A percentile compares a stretch with the other conserved stretches of the same genome.
Conservation (phyloP, 2,329 filamentous ascomycete species). For the Eurotiales sp. region DNA sequence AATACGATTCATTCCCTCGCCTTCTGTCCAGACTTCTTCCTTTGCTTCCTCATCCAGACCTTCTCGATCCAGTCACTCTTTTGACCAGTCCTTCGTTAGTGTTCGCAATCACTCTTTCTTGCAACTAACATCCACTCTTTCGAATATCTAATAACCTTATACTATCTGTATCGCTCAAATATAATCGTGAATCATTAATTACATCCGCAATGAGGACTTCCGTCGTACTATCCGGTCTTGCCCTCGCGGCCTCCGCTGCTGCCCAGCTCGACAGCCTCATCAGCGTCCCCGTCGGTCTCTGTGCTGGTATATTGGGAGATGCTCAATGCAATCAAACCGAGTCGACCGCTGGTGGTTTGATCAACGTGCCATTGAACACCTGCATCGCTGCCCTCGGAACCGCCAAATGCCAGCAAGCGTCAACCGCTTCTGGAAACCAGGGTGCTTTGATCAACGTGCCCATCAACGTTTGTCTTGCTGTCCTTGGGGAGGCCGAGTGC, state of each 20-base stretch:
- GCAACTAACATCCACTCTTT: slow-evolving; percentile 27
- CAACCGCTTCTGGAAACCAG: slow-evolving; percentile 10
- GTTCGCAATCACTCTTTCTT: slow-evolving; percentile 22
- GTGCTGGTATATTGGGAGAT: slow-evolving; percentile 23
- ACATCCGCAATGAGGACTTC: slow-evolving; percentile 17
- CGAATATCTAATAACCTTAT: slow-evolving; percentile 12
- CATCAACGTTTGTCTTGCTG: slow-evolving; percentile 26
- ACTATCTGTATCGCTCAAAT: slow-evolving; percentile 16
- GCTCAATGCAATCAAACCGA: slow-evolving; percentile 22
- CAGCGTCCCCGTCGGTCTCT: slow-evolving; percentile 23
- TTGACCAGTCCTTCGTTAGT: slow-evolving; percentile 14
- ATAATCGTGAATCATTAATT: slow-evolving; percentile 18
- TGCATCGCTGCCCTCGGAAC: slow-evolving; percentile 24
- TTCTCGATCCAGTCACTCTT: slow-evolving; percentile 18
- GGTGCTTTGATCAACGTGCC: slow-evolving; percentile 25
- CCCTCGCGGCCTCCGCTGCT: slow-evolving; percentile 21
- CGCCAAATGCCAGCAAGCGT: slow-evolving; percentile 23
- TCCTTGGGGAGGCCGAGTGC: slow-evolving; percentile 26
- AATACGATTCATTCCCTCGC: slow-evolving; percentile 10
- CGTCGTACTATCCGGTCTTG: slow-evolving; percentile 21
- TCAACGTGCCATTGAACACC: slow-evolving; percentile 23
- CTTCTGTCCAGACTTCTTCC: not conserved
- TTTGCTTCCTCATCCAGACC: slow-evolving; percentile 13
- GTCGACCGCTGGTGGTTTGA: slow-evolving; percentile 18
- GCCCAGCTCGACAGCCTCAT: slow-evolving; percentile 18